A percentile compares a stretch with the other conserved stretches of the same genome.
Conservation (phyloP, 2,329 filamentous ascomycete genomes). For the Penicillium sp. region DNA sequence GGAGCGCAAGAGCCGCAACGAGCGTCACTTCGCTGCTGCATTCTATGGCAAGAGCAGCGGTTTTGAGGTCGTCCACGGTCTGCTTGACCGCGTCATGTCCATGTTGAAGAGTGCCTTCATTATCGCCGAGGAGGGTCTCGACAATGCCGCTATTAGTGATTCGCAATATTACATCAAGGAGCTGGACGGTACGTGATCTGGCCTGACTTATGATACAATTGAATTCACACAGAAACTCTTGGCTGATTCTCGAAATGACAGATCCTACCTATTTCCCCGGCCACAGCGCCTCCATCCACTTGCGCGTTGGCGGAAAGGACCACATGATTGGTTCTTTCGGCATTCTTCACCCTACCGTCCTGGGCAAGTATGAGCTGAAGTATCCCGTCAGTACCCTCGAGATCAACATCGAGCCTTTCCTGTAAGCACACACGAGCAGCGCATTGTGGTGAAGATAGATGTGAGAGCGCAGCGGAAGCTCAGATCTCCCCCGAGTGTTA, state of each 20-base stretch:
- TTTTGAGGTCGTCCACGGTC: constrained; percentile 91
- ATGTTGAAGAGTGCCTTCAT: constrained; percentile 86
- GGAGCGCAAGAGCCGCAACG: constrained; percentile 85
- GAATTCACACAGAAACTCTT: background rate
- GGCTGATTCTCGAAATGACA: constrained; percentile 21
- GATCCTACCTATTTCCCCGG: constrained; percentile 87
- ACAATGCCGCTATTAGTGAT: constrained; percentile 52
- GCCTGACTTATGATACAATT: background rate
- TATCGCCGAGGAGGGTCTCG: constrained; percentile 65
- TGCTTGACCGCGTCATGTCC: constrained; percentile 83
- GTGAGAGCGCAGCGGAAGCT: background rate
- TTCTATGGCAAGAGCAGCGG: constrained; percentile 92
- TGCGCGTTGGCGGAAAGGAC: constrained; percentile 68
- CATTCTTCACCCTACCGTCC: constrained; percentile 84
- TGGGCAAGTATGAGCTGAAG: constrained; percentile 89
- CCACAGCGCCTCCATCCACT: constrained; percentile 77
- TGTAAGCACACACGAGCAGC: constrained; percentile 45
- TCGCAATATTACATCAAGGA: constrained; percentile 91
- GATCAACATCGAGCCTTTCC: constrained; percentile 88
- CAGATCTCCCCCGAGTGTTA: too few species aligned
- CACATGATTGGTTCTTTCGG: constrained; percentile 82
- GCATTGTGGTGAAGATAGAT: constrained; percentile 19
- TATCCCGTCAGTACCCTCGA: constrained; percentile 92
- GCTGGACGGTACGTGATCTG: constrained; percentile 59
- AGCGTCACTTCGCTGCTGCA: constrained; percentile 91